Evolutionary conservation across 257 asterid species (phyloP), one percentile per base, ranked within the genome.

Genomic region (Fraxinus quadrangulata): DNA sequence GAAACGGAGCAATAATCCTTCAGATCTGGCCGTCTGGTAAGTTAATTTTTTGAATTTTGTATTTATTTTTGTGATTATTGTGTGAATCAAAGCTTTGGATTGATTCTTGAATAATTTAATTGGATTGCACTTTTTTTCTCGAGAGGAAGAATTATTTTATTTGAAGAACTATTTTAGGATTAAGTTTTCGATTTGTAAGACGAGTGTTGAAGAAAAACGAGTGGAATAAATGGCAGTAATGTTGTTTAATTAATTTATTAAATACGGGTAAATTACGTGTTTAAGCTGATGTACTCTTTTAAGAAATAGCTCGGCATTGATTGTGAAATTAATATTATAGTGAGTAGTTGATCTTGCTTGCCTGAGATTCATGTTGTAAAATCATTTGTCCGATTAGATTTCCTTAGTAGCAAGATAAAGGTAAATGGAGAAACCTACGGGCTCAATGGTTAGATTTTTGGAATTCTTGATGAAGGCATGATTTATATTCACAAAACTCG

Each of bases 11-110:
- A 78, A 67, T 74, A 66, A 59, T 45, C 71, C 80, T 77, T 87
- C 87, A 89, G 96, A 92, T 90, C 96, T 90, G 92, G 84, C 80
- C 77, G 76, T 85, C 88, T 39, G 93, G 96, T 94, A 84, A 85
- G 94, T 86, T 77, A 74, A 36, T 81, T 73, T 72, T 21, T 72
- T 28, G 72, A 5, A 0, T 51, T 70, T 70, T 81, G 21, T 74
- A 66, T 77, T 76, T 36, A 23, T 19, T 65, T 76, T 65, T 59
- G 2, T 31, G 16, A 40, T 67, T 28, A 26, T 3, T 71, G 23
- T 42, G 39, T 23, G n/a, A 39, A 10, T 42, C 67, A 26, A 13
- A 13, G 67, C 13, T 59, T 21, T 21, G 24, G 31, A 63, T 73
- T 14, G 72, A 71, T 54, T 28, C 78, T 66, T 26, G 21, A 54